Evolutionary conservation across 2,329 filamentous ascomycete species (phyloP), one percentile per base, ranked within the genome.

Genomic region (Hypoxylon sp.): DNA sequence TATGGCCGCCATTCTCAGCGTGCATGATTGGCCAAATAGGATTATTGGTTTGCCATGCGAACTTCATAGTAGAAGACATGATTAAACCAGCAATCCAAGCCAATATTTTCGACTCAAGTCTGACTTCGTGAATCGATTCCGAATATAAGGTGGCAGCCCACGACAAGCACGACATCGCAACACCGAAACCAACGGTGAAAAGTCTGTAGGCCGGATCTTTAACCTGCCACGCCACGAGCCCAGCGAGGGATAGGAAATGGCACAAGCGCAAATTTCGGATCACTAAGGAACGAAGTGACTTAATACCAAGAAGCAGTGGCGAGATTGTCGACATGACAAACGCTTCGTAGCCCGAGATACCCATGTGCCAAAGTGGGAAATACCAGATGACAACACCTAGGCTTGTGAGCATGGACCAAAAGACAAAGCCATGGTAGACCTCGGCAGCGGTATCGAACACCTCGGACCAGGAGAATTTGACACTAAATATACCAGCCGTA

Each of bases 351-450:
- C 94, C 94, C 3, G 93, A 97, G 54, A 99, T 95, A 19, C 94
- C 94, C 94, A 99, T 99, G 70, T 97, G 86, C 94, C 94, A 99
- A 7, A 99, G 82, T 9, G 94, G 94, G 70, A 99, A 99, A 72
- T 95, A 99, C 94, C 94, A 99, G 32, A 99, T 88, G 30, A 90
- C 79, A 32, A 99, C 78, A 17, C 91, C 92, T 42, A 99, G 78
- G 54, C 91, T 91, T 51, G 94, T 99, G 60, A 97, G 77, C 68
- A 93, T 89, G 7, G 92, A 91, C 94, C 94, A 99, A 73, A 97
- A 97, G 47, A 94, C 84, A 69, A 93, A 97, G 51, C 93, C 94
- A 72, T 92, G 91, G 73, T 97, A 97, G 42, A 96, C 82, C 75
- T 97, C 90, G 26, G 93, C 91, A 16, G 82, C 82, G 7, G 91